phyloP scores from a whole-genome alignment of 1,284 basidiomycete species.

The Naganishia sp. region DNA sequence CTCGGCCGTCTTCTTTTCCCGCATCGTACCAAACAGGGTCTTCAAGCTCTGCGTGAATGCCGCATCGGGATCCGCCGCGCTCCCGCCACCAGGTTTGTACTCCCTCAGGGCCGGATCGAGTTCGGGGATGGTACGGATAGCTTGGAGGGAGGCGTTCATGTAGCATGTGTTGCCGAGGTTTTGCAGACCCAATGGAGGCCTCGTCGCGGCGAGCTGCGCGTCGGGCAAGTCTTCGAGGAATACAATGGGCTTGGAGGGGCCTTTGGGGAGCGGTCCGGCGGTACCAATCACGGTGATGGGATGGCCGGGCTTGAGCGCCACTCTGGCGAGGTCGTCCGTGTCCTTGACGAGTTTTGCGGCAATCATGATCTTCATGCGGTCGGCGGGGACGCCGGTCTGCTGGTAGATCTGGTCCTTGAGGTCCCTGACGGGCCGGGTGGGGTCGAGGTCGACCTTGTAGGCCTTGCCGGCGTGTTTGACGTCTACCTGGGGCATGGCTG shows the following conservation, averaged over 20 bases:
- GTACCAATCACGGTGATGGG: slow-evolving; percentile 74
- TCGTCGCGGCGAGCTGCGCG: slow-evolving; percentile 74
- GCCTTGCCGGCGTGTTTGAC: slow-evolving; percentile 90
- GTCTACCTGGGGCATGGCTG: slow-evolving; percentile 58
- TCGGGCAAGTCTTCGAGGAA: slow-evolving; percentile 87
- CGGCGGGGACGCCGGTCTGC: slow-evolving; percentile 79
- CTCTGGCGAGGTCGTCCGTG: slow-evolving; percentile 71
- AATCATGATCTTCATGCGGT: slow-evolving; percentile 96
- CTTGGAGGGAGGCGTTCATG: slow-evolving; percentile 93
- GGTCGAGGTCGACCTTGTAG: slow-evolving; percentile 57
- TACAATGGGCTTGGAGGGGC: slow-evolving; percentile 72
- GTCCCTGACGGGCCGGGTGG: slow-evolving; percentile 60
- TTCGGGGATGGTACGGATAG: slow-evolving; percentile 85
- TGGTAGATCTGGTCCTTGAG: slow-evolving; percentile 85
- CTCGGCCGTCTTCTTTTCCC: slow-evolving; percentile 63
- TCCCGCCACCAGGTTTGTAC: neutral
- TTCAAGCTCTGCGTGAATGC: slow-evolving; percentile 63
- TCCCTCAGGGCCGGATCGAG: slow-evolving; percentile 66
- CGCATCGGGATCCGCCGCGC: slow-evolving; percentile 24
- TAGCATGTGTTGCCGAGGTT: slow-evolving; percentile 60
- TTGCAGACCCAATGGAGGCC: slow-evolving; percentile 55
- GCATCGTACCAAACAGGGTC: slow-evolving; percentile 72
- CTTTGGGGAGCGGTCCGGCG: slow-evolving; percentile 84
- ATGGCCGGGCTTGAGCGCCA: slow-evolving; percentile 75
- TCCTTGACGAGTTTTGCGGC: slow-evolving; percentile 92